Evolutionary conservation across 1,139 yeast genomes (phyloP), one percentile per base, ranked within the genome.

Genomic region (Pneumocystis carinii): DNA sequence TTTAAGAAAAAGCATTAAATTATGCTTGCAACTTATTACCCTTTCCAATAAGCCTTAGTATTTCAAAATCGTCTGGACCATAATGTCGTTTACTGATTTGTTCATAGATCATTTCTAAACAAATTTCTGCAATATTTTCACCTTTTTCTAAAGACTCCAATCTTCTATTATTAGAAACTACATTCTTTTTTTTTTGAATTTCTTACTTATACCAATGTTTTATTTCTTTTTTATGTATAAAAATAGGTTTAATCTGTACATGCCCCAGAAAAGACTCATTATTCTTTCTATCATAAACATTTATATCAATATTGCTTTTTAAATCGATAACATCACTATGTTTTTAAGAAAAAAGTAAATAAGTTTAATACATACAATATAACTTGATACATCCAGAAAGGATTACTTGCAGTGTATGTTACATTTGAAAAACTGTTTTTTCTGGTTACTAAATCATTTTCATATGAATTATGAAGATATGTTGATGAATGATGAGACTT

Each of bases 361-460:
- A 48, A 4, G 55, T 24, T 24, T 24, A 48, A 48, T 48, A 48
- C 55, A n/a, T 24, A 48, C 55, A 92, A 92, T 37, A 83, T 83
- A 10, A 97, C 94, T 71, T 87, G 89, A 73, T 90, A 95, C 71
- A 87, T 86, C 96, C 97, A 90, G 53, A 81, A 77, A 8, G 95
- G 95, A 72, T 85, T 85, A 35, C 85, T 74, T 29, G 83, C 77
- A 62, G 77, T 77, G 59, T 70, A 69, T 62, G 62, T 70, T 59
- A 69, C 69, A 29, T 61, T 62, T 56, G 56, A 39, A 32, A 62
- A 60, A 59, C 32, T 65, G 62, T 32, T 65, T 61, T 62, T 63
- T 60, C 64, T 66, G 17, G 61, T 62, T 35, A 60, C 60, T 41
- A 64, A 59, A 63, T 55, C 24, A 62, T 32, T 55, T 63, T 69